phyloP scores from a whole-genome alignment of 257 asterid species.

The Euphrasia confusa region DNA sequence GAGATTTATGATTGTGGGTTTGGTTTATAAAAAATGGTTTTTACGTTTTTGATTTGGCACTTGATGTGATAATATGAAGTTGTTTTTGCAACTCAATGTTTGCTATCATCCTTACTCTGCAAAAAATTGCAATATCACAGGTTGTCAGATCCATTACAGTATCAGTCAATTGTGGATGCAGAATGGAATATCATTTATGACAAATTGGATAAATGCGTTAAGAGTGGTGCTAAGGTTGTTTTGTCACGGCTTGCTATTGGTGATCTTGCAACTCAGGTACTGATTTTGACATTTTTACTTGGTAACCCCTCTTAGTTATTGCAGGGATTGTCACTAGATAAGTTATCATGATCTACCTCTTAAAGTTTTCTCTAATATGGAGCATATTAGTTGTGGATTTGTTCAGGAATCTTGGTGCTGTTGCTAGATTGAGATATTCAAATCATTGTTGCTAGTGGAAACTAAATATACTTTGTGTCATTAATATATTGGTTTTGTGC shows the following conservation, averaged over 20 bases:
- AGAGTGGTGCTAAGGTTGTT: conserved; percentile 88
- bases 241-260: conserved; percentile 91
- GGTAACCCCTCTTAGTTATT: not conserved
- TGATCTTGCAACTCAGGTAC: conserved; percentile 88
- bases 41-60: no score
- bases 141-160: conserved; percentile 80
- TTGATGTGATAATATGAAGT: no score
- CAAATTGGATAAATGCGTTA: conserved; percentile 83
- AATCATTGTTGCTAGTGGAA: conserved; percentile 8
- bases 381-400: not conserved
- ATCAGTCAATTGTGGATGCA: conserved; percentile 93
- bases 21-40: no score
- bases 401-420: not conserved
- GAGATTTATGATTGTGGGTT: no score
- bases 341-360: not conserved
- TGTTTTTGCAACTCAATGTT: no score
- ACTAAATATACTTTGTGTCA: not conserved
- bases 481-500: conserved; percentile 24
- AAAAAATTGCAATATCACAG: conserved; percentile 31
- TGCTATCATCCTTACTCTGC: not conserved
- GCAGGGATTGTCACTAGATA: not conserved
- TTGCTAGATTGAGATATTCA: not conserved
- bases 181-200: conserved; percentile 94
- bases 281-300: not conserved
- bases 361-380: not conserved